Conservation (phyloP, 2,329 filamentous ascomycete genomes). For the Pseudogymnoascus sp. region DNA sequence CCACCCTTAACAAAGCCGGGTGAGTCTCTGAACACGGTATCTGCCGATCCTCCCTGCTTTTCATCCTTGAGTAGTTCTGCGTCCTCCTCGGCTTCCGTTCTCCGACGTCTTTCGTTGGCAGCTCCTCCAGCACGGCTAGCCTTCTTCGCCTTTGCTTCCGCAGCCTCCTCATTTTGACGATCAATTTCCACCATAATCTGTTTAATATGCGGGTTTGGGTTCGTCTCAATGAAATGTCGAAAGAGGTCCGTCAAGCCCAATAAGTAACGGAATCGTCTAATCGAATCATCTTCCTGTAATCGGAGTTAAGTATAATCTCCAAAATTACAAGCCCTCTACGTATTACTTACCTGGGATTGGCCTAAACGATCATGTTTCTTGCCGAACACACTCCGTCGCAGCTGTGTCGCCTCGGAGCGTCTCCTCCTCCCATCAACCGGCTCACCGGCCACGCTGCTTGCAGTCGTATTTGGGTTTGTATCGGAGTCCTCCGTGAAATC, state of each 20-base stretch:
- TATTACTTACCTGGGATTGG: constrained; percentile 70
- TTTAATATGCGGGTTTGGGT: constrained; percentile 88
- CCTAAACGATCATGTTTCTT: constrained; percentile 90
- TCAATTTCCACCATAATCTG: constrained; percentile 94
- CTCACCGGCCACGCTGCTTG: constrained; percentile 82
- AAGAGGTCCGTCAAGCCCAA: constrained; percentile 93
- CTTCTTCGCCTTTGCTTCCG: constrained; percentile 59
- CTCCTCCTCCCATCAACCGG: constrained; percentile 71
- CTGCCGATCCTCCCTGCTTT: constrained; percentile 75
- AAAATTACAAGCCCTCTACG: background rate
- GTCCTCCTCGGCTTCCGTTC: constrained; percentile 96
- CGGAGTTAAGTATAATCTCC: background rate
- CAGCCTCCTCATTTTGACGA: constrained; percentile 73
- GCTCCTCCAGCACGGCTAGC: constrained; percentile 78
- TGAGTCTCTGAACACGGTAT: constrained; percentile 89
- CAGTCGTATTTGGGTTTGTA: constrained; percentile 61
- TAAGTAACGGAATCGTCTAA: constrained; percentile 88
- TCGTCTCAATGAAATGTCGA: constrained; percentile 97
- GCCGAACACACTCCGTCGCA: constrained; percentile 86
- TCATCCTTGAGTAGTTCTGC: constrained; percentile 83
- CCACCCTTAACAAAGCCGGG: constrained; percentile 80
- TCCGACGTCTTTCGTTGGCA: constrained; percentile 66
- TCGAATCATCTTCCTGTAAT: constrained; percentile 80
- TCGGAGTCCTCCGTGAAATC: constrained; percentile 62
- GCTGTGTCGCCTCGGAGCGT: constrained; percentile 77